Base-by-base conservation (phyloP, 257 asterid species). In the Coffea eugenioides region DNA sequence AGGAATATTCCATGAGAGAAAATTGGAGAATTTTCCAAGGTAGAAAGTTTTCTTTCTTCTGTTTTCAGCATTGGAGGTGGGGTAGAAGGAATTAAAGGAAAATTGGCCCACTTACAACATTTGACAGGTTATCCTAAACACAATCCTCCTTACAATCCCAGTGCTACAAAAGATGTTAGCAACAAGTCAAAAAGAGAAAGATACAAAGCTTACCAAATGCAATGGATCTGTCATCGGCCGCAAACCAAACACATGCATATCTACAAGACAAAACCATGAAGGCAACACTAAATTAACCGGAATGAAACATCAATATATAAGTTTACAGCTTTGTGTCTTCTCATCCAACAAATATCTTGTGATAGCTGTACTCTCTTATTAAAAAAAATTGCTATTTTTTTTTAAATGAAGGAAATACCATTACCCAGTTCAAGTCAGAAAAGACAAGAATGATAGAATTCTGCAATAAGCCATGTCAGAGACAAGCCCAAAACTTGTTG, bases 221-320 rank as follows among this genome's bases (percentile, higher is more conserved):
- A 94, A 80, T 86, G 97, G 95, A 87, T 94, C 98, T 74, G 87
- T 75, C 91, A 90, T 88, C 13, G 97, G 97, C 88, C 86, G 88
- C 93, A 90, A 88, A 84, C 94, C 98, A 89, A 92, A 94, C 52
- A 94, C 83, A 84, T 88, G 90, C 97, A 94, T 93, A 89, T 94
- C 98, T 94, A 89, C 92, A 87, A 80, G 49, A 77, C 81, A 85
- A 85, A 82, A 85, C 64, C 83, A 85, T 69, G 84, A 88, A 71
- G 59, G 6, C 31, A 56, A 64, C 7, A 27, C 45, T 34, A 71
- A 75, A 61, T 0, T 57, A 23, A 6, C 65, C 20, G 65, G 27
- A 23, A 56, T 56, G 21, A 56, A 18, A 56, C 62, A 57, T 57
- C 65, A 20, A 57, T 8, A 57, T 8, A 7, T 2, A 20, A 57